These are phyloP conservation scores for Fusarium miscanthi DNA, from an alignment of 2,329 filamentous ascomycete genomes.

Conservation along the genomic window DNA sequence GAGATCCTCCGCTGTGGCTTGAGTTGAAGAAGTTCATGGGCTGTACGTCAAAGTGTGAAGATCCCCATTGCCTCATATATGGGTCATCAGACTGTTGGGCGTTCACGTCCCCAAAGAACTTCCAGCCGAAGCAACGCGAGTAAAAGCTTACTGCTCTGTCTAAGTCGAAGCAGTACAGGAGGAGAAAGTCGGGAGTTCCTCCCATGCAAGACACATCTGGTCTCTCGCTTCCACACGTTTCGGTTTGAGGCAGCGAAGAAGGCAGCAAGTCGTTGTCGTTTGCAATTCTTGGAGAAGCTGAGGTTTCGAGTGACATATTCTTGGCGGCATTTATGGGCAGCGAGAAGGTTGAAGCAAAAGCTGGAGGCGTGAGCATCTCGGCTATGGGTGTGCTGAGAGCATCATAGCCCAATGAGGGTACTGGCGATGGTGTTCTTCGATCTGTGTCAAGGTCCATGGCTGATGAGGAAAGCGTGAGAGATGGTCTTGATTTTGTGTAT, in stretches of 20 bases:
- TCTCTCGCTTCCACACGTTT: constrained; percentile 18
- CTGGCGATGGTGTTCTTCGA: constrained; percentile 34
- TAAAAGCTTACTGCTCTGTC: constrained; percentile 39
- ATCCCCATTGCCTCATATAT: constrained; percentile 37
- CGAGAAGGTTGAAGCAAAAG: constrained; percentile 28
- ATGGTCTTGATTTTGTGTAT: constrained; percentile 18
- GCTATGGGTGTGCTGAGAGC: constrained; percentile 28
- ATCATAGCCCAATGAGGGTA: constrained; percentile 35
- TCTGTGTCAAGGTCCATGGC: constrained; percentile 30
- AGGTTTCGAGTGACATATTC: constrained; percentile 8
- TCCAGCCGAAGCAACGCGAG: constrained; percentile 42
- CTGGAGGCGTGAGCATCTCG: constrained; percentile 35
- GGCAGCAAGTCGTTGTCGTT: constrained; percentile 18
- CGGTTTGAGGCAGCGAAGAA: constrained; percentile 16
- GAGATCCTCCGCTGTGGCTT: constrained; percentile 9
- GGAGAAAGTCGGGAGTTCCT: constrained; percentile 39
- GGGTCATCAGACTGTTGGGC: constrained; percentile 19
- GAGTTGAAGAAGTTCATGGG: constrained; percentile 44
- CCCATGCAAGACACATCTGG: constrained; percentile 10
- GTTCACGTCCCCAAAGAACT: constrained; percentile 40
- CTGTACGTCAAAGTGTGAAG: constrained; percentile 38
- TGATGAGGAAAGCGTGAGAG: constrained; percentile 32
- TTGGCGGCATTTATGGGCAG: constrained; percentile 16
- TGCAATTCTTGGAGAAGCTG: constrained; percentile 5
- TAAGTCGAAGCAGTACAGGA: constrained; percentile 41